phyloP scores from a whole-genome alignment of 495 filamentous ascomycete genomes.

The Filosporella fistucella region DNA sequence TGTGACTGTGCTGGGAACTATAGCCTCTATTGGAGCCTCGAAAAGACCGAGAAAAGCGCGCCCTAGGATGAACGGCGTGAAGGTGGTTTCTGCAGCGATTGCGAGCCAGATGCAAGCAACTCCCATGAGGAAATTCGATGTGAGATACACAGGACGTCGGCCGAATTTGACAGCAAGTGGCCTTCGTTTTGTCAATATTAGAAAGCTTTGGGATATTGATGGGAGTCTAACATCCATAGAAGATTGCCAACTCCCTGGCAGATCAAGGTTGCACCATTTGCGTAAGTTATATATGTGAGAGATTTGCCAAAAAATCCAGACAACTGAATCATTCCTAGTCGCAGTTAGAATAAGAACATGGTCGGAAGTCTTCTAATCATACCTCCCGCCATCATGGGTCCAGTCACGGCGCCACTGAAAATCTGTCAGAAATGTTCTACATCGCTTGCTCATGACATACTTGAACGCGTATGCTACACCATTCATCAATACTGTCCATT shows the following conservation, averaged over 20 bases:
- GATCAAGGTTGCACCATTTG: conserved; percentile 7
- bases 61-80: conserved; percentile 6
- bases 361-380: no score
- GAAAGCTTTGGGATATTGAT: neutral
- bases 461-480: conserved; percentile 12
- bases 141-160: conserved; percentile 9
- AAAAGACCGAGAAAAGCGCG: conserved; percentile 9
- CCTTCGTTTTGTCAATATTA: neutral
- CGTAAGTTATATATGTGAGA: conserved; percentile 3
- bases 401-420: conserved; percentile 5
- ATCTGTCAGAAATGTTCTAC: neutral
- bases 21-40: conserved; percentile 13
- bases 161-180: conserved; percentile 13
- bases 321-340: conserved; percentile 8
- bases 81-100: conserved; percentile 4
- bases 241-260: conserved; percentile 10
- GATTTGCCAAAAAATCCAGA: conserved; percentile 1
- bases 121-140: conserved; percentile 10
- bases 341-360: no score
- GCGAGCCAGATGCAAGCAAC: conserved; percentile 10
- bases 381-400: conserved; percentile 14
- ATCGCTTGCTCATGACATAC: neutral
- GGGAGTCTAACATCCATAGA: conserved; percentile 7
- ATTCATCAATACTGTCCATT: conserved; percentile 12
- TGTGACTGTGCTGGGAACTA: conserved; percentile 9